phyloP scores from a whole-genome alignment of 2,329 filamentous ascomycete species.

The Aspergillus sergii region DNA sequence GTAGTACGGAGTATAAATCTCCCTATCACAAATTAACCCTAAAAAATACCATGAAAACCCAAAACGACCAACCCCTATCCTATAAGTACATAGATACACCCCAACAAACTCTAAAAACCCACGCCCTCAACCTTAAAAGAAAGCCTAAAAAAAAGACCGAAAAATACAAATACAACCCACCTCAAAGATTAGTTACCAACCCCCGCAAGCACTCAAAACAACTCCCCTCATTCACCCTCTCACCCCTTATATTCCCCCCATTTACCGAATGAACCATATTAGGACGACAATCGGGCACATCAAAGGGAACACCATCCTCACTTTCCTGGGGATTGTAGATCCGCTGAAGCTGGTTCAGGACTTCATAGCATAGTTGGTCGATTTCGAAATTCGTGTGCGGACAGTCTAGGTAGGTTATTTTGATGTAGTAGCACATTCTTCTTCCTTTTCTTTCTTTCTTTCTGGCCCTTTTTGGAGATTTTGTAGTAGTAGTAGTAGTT shows the following conservation, averaged over 20 bases:
- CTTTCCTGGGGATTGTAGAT: not conserved
- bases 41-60: not conserved
- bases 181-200: not conserved
- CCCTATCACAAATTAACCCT: not conserved
- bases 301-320: not conserved
- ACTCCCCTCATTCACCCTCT: not conserved
- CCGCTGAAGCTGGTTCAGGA: not conserved
- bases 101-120: no score
- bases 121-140: no score
- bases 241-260: not conserved
- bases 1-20: not conserved
- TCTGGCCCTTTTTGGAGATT: no score
- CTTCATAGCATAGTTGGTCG: not conserved
- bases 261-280: not conserved
- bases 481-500: no score
- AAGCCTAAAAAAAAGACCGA: no score
- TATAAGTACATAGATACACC: no score
- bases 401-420: not conserved
- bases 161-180: no score
- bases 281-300: not conserved
- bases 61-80: no score
- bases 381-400: not conserved
- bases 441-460: no score
- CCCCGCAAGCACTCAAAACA: not conserved
- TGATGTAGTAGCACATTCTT: not conserved